Evolutionary conservation across 495 filamentous ascomycete genomes (phyloP), one percentile per base, ranked within the genome.

Genomic region (Articulospora tetracladia): DNA sequence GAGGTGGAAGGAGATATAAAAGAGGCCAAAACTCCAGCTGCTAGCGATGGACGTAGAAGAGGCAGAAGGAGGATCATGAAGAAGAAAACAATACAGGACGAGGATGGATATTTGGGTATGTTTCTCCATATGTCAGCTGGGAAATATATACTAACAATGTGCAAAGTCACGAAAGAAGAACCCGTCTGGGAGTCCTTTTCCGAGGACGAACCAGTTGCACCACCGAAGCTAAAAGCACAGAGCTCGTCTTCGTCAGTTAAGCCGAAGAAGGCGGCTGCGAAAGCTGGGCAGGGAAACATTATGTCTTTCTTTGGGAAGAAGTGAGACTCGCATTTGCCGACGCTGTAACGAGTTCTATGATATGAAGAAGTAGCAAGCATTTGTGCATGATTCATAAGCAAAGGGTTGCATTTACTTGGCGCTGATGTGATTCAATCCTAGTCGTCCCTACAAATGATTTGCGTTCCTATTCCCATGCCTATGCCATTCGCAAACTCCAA

Each of bases 231-330:
- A 36, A 88, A 82, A 50, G 69, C 77, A 8, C 63, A 76, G 62
- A 70, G 72, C 60, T 55, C 55, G 62, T 50, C 71, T 70, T 50
- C 68, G 1, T 17, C 48, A 24, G 52, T 70, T 19, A 83, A 81
- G 68, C 64, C 59, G 51, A 91, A 85, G 73, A 90, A 90, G 73
- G 70, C 70, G 2, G 79, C 76, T 4, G 74, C 70, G 15, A 90
- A 88, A 65, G 69, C 80, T 10, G 85, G 84, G 25, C 90, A 96
- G 67, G 92, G 93, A 11, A 96, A 83, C 72, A 96, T 97, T 68
- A 96, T 91, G 90, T 89, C 86, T 1, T 98, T 96, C 74, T 97
- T 98, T 75, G 80, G 78, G 12, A 98, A 97, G 77, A 96, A 93
- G 69, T 88, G 72, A 52, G 27, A 8, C 13, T 15, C 7, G 54